Conservation (phyloP, 1,139 yeast species). For the Geotrichum siamense region DNA sequence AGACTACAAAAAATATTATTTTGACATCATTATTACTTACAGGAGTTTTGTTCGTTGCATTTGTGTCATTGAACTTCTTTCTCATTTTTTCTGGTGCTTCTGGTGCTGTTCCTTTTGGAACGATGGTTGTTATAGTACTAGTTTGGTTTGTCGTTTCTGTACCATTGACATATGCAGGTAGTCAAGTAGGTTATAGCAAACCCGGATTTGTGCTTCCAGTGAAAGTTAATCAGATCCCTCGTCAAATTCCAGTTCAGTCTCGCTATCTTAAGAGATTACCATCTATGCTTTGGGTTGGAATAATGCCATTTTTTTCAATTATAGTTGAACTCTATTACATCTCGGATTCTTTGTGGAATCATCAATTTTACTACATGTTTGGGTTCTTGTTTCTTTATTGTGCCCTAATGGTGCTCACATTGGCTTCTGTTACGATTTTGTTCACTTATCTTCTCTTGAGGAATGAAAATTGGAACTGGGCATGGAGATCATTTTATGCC, state of each 20-base stretch:
- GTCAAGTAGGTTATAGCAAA: conserved; percentile 65
- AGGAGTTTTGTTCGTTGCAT: conserved; percentile 55
- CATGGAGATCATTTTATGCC: conserved; percentile 83
- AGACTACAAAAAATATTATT: conserved; percentile 78
- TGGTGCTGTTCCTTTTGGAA: conserved; percentile 92
- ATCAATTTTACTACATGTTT: conserved; percentile 91
- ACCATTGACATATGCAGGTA: conserved; percentile 80
- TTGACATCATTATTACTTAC: conserved; percentile 84
- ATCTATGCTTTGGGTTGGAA: conserved; percentile 69
- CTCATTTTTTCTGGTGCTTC: conserved; percentile 73
- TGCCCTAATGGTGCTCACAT: conserved; percentile 73
- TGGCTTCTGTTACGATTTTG: conserved; percentile 71
- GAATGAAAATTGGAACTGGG: conserved; percentile 93
- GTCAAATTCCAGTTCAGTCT: conserved; percentile 91
- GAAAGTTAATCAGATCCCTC: conserved; percentile 80
- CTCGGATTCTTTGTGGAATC: conserved; percentile 88
- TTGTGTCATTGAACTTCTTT: conserved; percentile 72
- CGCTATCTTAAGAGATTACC: conserved; percentile 68
- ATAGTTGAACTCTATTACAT: conserved; percentile 90
- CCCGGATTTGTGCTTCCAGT: conserved; percentile 62
- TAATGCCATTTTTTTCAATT: conserved; percentile 91
- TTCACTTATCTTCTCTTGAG: conserved; percentile 81
- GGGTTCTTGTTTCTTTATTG: conserved; percentile 91
- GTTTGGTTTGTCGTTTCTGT: conserved; percentile 84
- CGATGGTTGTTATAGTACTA: conserved; percentile 70